Evolutionary conservation across 176 grass and related monocot species (phyloP).

Genomic region (Triticum timopheevii): DNA sequence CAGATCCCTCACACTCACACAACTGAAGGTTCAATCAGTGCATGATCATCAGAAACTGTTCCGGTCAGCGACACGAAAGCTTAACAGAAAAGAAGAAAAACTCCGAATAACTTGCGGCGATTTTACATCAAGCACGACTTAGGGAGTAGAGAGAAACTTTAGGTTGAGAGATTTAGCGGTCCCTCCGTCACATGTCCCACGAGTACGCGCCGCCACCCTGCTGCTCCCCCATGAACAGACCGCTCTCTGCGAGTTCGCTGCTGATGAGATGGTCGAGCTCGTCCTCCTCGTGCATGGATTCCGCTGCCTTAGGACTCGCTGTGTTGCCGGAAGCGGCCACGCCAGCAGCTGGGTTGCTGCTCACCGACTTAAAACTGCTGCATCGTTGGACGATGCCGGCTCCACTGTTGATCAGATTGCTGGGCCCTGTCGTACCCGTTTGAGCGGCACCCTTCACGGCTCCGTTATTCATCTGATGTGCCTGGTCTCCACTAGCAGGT

Average conservation of each 20-base stretch:
- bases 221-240: slow-evolving; percentile 53
- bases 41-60: slow-evolving; percentile 25
- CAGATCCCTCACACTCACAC: slow-evolving; percentile 27
- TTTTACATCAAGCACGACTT: not conserved
- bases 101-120: not conserved
- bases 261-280: slow-evolving; percentile 47
- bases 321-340: slow-evolving; percentile 29
- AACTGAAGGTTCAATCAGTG: slow-evolving; percentile 28
- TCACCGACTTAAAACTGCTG: slow-evolving; percentile 85
- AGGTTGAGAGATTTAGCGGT: not conserved
- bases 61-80: not conserved
- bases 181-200: slow-evolving; percentile 39
- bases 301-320: slow-evolving; percentile 41
- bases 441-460: not conserved
- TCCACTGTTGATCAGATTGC: slow-evolving; percentile 43
- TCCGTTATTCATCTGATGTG: slow-evolving; percentile 5
- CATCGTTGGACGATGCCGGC: slow-evolving; percentile 33
- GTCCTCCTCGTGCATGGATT: slow-evolving; percentile 59
- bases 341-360: slow-evolving; percentile 52
- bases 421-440: slow-evolving; percentile 26
- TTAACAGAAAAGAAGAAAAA: not conserved
- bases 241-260: slow-evolving; percentile 49
- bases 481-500: slow-evolving; percentile 24
- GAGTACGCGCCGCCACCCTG: slow-evolving; percentile 42
- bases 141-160: not conserved